Evolutionary conservation across 1,284 basidiomycete species (phyloP).

Genomic region (Fomitopsis pinicola): DNA sequence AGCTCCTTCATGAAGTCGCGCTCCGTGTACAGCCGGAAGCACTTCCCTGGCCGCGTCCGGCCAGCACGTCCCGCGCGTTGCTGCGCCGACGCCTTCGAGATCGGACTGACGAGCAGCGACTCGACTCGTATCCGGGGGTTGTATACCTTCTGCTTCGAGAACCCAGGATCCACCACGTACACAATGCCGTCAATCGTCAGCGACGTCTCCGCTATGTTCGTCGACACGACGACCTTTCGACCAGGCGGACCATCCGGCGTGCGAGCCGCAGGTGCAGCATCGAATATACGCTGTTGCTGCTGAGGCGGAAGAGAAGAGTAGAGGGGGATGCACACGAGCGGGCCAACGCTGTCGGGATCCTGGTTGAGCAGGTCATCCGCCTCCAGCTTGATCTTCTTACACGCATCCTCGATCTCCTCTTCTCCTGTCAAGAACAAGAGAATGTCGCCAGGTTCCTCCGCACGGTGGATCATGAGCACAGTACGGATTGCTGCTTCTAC

Average conservation of each 20-base stretch:
- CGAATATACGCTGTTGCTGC: slow-evolving; percentile 96
- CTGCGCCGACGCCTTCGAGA: slow-evolving; percentile 95
- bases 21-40: slow-evolving; percentile 96
- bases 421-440: slow-evolving; percentile 96
- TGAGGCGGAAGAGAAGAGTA: slow-evolving; percentile 92
- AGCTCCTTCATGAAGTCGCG: slow-evolving; percentile 95
- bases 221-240: slow-evolving; percentile 92
- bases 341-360: slow-evolving; percentile 78
- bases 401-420: slow-evolving; percentile 98
- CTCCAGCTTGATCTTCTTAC: slow-evolving; percentile 89
- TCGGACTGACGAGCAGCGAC: slow-evolving; percentile 89
- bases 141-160: slow-evolving; percentile 97
- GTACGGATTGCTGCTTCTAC: slow-evolving; percentile 97
- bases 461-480: slow-evolving; percentile 96
- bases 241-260: slow-evolving; percentile 74
- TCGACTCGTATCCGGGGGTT: slow-evolving; percentile 97
- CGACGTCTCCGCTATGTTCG: slow-evolving; percentile 98
- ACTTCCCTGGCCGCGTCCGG: slow-evolving; percentile 94
- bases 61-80: slow-evolving; percentile 97
- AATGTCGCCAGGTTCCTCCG: slow-evolving; percentile 92
- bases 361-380: slow-evolving; percentile 75
- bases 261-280: slow-evolving; percentile 69
- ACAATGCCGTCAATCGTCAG: slow-evolving; percentile 98
- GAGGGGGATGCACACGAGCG: slow-evolving; percentile 84
- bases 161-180: slow-evolving; percentile 97